Conservation (phyloP, 1,139 yeast genomes). For the Pichia kudriavzevii region DNA sequence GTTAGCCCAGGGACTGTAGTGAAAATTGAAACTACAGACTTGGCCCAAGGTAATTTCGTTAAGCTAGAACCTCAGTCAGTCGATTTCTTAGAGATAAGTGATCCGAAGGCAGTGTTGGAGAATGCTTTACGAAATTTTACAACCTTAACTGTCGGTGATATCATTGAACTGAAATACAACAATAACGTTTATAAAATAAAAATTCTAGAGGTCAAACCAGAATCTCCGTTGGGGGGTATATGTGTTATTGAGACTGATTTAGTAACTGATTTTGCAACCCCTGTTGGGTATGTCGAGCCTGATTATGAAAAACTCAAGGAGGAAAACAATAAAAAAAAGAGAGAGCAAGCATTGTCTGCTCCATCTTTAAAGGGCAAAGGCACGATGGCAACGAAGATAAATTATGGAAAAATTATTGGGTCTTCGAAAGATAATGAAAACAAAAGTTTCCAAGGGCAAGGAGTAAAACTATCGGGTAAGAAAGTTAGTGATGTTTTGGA, state of each 20-base stretch:
- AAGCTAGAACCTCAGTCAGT: conserved; percentile 93
- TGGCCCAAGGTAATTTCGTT: conserved; percentile 82
- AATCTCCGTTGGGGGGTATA: conserved; percentile 47
- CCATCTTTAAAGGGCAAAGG: conserved; percentile 36
- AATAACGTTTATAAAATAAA: conserved; percentile 71
- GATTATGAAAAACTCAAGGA: conserved; percentile 26
- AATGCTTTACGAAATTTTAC: conserved; percentile 85
- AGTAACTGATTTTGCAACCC: conserved; percentile 97
- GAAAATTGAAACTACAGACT: conserved; percentile 66
- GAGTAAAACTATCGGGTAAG: conserved; percentile 69
- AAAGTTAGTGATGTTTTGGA: conserved; percentile 21
- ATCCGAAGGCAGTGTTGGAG: conserved; percentile 94
- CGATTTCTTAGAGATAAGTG: conserved; percentile 86
- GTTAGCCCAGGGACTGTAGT: conserved; percentile 74
- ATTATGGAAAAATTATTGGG: conserved; percentile 54
- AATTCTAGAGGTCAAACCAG: conserved; percentile 86
- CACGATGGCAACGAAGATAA: conserved; percentile 72
- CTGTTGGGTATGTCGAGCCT: conserved; percentile 89
- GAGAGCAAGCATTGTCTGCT: conserved; percentile 22
- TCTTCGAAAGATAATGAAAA: conserved; percentile 28
- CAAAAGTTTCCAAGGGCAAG: conserved; percentile 49
- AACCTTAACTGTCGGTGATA: conserved; percentile 77
- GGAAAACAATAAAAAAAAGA: conserved; percentile 22
- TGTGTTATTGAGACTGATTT: conserved; percentile 97
- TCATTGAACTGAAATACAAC: conserved; percentile 81